A percentile compares a stretch with the other conserved stretches of the same genome.
phyloP scores from a whole-genome alignment of 345 rosid species.

The Dovyalis caffra region DNA sequence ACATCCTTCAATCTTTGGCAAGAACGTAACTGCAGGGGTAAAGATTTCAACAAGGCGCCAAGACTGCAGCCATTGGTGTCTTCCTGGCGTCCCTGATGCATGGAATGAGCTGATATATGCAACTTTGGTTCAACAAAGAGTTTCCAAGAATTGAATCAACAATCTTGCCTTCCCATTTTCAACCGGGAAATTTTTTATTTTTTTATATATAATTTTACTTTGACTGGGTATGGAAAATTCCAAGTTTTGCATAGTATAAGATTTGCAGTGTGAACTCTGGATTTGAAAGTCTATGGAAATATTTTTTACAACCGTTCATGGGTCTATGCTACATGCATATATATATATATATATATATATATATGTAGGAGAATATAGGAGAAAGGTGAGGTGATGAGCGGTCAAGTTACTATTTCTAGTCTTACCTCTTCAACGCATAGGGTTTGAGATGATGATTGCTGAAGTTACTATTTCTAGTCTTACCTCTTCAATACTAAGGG shows the following conservation, averaged over 20 bases:
- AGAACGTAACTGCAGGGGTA: slow-evolving; percentile 38
- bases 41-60: slow-evolving; percentile 49
- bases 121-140: slow-evolving; percentile 37
- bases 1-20: slow-evolving; percentile 80
- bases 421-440: not conserved
- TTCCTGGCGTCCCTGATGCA: slow-evolving; percentile 89
- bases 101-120: slow-evolving; percentile 95
- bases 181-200: not conserved
- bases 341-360: not conserved
- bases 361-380: not conserved
- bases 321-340: not conserved
- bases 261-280: not conserved
- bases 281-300: not conserved
- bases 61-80: slow-evolving; percentile 99
- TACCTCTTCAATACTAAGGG: not conserved
- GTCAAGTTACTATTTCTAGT: not conserved
- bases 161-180: not conserved
- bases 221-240: not conserved
- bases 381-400: not conserved
- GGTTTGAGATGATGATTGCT: not conserved
- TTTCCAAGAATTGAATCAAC: slow-evolving; percentile 14
- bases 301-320: not conserved
- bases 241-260: not conserved
- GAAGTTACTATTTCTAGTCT: not conserved
- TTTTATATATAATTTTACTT: not conserved